phyloP scores from a whole-genome alignment of 306 rosid genomes.

The Alnus glutinosa region DNA sequence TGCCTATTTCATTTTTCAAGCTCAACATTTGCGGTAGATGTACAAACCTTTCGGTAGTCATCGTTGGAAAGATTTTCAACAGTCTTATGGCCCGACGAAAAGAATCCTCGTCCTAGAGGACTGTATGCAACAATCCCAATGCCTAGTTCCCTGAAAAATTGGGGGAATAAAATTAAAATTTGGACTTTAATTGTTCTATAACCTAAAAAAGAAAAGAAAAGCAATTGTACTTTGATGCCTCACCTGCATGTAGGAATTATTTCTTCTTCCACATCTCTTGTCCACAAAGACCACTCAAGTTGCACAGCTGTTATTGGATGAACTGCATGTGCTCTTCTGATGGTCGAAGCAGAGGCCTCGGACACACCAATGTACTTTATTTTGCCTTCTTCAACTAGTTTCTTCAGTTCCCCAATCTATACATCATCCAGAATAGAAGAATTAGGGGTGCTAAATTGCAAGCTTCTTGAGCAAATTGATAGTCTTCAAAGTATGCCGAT shows the following conservation, averaged over 20 bases:
- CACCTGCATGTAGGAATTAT: constrained; percentile 62
- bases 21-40: not conserved
- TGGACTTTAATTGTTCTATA: not conserved
- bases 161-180: not conserved
- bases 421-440: not conserved
- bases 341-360: constrained; percentile 70
- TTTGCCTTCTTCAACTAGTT: constrained; percentile 63
- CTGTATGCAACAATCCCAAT: constrained; percentile 69
- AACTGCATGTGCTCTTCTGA: constrained; percentile 75
- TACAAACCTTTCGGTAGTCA: constrained; percentile 53
- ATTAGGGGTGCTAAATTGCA: not conserved
- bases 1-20: too few species aligned
- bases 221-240: not conserved
- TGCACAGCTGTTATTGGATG: constrained; percentile 70
- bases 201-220: too few species aligned
- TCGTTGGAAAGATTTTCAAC: constrained; percentile 27
- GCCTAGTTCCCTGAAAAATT: constrained; percentile 48
- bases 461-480: not conserved
- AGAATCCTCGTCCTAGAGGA: constrained; percentile 69
- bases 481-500: too few species aligned
- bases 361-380: constrained; percentile 60
- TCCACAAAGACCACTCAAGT: constrained; percentile 64
- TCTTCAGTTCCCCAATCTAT: constrained; percentile 70
- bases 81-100: constrained; percentile 46
- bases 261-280: constrained; percentile 62